These are phyloP conservation scores for Spinellus fusiger DNA, from an alignment of 192 early-diverging fungal species.

Conservation along the genomic window DNA sequence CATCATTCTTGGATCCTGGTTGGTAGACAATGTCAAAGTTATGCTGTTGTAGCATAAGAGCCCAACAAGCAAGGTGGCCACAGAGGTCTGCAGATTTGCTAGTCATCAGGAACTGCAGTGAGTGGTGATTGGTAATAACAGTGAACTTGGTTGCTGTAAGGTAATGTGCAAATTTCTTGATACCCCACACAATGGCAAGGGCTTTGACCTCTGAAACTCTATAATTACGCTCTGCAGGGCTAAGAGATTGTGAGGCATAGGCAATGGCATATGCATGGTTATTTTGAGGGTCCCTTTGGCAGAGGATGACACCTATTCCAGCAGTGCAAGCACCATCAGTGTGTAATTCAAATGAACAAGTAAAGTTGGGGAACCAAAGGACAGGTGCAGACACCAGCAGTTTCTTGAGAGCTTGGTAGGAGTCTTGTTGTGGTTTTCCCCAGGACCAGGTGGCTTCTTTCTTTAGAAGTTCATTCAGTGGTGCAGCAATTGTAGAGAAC, in stretches of 20 bases:
- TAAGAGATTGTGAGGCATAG: neutral
- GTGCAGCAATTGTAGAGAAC: slow-evolving; percentile 8
- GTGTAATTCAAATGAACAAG: slow-evolving; percentile 5
- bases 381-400: neutral
- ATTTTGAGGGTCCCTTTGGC: slow-evolving; percentile 2
- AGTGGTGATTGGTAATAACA: slow-evolving; percentile 1
- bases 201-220: neutral
- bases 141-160: neutral
- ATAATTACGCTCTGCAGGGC: neutral
- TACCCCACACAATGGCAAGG: neutral
- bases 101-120: neutral
- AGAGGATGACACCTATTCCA: slow-evolving; percentile 2
- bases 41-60: neutral
- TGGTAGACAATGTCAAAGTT: slow-evolving; percentile 4
- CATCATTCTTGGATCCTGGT: neutral
- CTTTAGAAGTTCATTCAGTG: slow-evolving; percentile 1
- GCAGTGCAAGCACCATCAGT: slow-evolving; percentile 4
- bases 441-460: slow-evolving; percentile 4
- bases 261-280: neutral
- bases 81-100: neutral
- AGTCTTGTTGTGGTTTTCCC: neutral
- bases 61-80: neutral
- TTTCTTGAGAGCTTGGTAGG: neutral
- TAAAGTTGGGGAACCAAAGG: neutral
- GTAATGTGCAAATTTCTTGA: neutral